Base-by-base conservation (phyloP, 306 rosid genomes). In the Rosa persica region DNA sequence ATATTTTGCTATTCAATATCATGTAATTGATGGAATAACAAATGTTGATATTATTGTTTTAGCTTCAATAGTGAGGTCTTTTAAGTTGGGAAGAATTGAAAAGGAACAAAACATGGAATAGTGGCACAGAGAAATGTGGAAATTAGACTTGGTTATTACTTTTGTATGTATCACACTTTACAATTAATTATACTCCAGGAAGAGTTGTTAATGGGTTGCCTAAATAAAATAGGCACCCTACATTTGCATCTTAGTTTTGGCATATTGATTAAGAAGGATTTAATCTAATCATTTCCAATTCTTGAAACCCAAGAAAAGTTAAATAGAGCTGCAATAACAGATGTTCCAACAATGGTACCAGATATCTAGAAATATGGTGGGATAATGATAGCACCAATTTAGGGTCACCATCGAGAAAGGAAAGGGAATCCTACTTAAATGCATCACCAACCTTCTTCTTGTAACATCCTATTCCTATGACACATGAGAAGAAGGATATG, bases 371-470 rank as follows among this genome's bases (percentile, higher is more conserved):
- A 27, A 55, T 17, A 20, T 17, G 4, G 19, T 19, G 34, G 46
- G 61, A 6, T 52, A 72, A 20, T 40, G 39, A 72, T 72, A 52
- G 44, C 76, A 72, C 76, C 75, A 49, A 48, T 72, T 4, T 64
- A 64, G 17, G 76, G 48, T 38, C 65, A n/a, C 76, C 76, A 72
- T 38, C 2, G 7, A 38, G 76, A 52, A 72, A 36, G 46, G 36
- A 72, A 36, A 20, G 36, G 43, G 76, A 48, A 72, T 72, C 76
- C 76, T 49, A 73, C 66, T 52, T 42, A 73, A 38, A 73, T 52
- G 76, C 66, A 12, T 73, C 49, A 73, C 65, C 76, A 73, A 22
- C 57, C 76, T 36, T 73, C 76, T 70, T 70, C 75, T n/a, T 12
- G 65, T 52, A 62, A 73, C 36, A 43, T 73, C 76, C 49, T 73